Percentiles rank a stretch among this genome's conserved stretches.
Conservation (phyloP, 1,284 basidiomycete genomes). For the Fistulina hepatica region DNA sequence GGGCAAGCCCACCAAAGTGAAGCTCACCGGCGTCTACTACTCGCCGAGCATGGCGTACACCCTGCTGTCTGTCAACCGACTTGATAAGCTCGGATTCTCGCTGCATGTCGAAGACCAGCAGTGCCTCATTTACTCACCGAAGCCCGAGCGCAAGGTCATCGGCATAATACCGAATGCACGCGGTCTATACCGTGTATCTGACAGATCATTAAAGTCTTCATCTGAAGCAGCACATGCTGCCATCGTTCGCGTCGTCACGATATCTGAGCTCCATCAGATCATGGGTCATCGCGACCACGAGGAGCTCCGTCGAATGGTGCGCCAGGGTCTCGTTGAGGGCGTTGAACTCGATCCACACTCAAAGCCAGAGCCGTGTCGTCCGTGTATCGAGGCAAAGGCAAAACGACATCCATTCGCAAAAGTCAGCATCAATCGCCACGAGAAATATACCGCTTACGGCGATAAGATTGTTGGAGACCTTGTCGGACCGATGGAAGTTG, state of each 20-base stretch:
- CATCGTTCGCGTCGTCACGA: conserved; percentile 1
- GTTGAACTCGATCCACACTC: conserved; percentile 6
- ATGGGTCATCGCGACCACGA: conserved; percentile 4
- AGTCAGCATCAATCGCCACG: conserved; percentile 2
- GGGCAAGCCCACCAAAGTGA: conserved; percentile 5
- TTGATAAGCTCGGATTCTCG: conserved; percentile 8
- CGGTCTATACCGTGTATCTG: conserved; percentile 8
- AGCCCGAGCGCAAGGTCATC: conserved; percentile 3
- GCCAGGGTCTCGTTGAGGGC: conserved; percentile 3
- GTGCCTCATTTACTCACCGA: conserved; percentile 5
- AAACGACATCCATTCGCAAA: background rate
- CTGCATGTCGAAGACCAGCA: conserved; percentile 8
- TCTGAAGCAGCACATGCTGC: background rate
- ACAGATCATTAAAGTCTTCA: background rate
- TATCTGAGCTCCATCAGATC: conserved; percentile 4
- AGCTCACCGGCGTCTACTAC: conserved; percentile 6
- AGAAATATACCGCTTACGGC: conserved; percentile 1
- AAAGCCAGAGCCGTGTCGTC: conserved; percentile 1
- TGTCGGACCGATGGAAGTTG: conserved; percentile 5
- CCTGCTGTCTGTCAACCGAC: conserved; percentile 4
- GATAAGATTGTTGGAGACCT: conserved; percentile 5
- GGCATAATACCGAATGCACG: conserved; percentile 7
- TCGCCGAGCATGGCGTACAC: conserved; percentile 8
- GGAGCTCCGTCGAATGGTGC: conserved; percentile 7
- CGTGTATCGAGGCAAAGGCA: conserved; percentile 3